Evolutionary conservation across 2,329 filamentous ascomycete species (phyloP), one percentile per base, ranked within the genome.

Genomic region (Ophiostoma fasciatum): DNA sequence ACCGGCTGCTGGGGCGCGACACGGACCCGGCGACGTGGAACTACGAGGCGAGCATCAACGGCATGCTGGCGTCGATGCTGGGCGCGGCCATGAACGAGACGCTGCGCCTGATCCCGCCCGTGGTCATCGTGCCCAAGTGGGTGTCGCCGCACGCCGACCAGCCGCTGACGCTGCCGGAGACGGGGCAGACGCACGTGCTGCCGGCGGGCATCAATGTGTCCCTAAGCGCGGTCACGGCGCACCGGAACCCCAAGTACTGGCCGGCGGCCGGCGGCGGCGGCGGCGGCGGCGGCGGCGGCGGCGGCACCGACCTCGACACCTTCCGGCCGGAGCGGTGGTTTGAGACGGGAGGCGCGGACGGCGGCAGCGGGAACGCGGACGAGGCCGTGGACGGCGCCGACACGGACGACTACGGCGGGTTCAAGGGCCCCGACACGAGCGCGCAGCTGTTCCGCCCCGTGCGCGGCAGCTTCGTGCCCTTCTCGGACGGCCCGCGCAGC

Each of bases 81-180:
- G 82, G 78, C 14, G 82, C 82, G 4, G 70, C 78, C 46, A 69
- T 88, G 65, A 82, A 84, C 49, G 82, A 90, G 59, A 75, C 78
- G 26, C 63, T 90, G 36, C 74, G 83, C 10, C 49, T 85, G 28
- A 64, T 83, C 40, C 80, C 82, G 2, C 74, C 82, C 0, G 77
- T 83, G 14, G 60, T 74, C 29, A 70, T 68, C 35, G 77, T 90
- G 19, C 82, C 82, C 20, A 90, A 90, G 57, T 67, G 62, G 35
- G 67, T 71, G 5, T 49, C 56, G 4, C 51, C 57, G 3, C 48
- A 51, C 3, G 50, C 59, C 17, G 64, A 67, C 35, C 76, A 85
- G 55, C 52, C 61, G 17, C 51, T 88, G 28, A 51, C 61, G 15
- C 51, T 88, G 28, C 63, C 54, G 3, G 52, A 82, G 29, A 61